Percentiles rank a stretch among this genome's conserved stretches.
Evolutionary conservation across 495 filamentous ascomycete species (phyloP).

Genomic region (Aspergillus nanangensis): DNA sequence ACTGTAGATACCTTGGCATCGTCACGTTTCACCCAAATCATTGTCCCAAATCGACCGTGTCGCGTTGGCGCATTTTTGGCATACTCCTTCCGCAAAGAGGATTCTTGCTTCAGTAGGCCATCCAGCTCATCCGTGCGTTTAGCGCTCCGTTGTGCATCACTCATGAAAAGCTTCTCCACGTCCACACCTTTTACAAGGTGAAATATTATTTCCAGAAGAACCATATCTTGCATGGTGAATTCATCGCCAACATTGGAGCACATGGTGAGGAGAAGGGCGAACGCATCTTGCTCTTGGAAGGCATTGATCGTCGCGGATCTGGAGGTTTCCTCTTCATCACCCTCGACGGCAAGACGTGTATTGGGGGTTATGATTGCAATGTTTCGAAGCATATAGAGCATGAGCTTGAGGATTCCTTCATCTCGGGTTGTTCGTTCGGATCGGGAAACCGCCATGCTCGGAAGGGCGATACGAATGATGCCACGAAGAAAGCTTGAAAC

Average conservation of each 20-base stretch:
- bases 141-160: slow-evolving; percentile 61
- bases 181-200: slow-evolving; percentile 89
- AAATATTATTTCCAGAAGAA: slow-evolving; percentile 85
- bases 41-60: slow-evolving; percentile 93
- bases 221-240: slow-evolving; percentile 80
- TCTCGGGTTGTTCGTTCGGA: slow-evolving; percentile 75
- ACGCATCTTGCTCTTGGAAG: slow-evolving; percentile 85
- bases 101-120: slow-evolving; percentile 71
- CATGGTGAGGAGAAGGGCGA: slow-evolving; percentile 76
- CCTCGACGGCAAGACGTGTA: slow-evolving; percentile 51
- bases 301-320: slow-evolving; percentile 83
- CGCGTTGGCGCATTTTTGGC: slow-evolving; percentile 76
- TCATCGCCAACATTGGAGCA: slow-evolving; percentile 90
- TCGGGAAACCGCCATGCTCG: slow-evolving; percentile 75
- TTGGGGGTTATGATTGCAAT: slow-evolving; percentile 77
- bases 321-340: slow-evolving; percentile 83
- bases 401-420: slow-evolving; percentile 87
- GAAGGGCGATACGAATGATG: slow-evolving; percentile 74
- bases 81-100: slow-evolving; percentile 71
- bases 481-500: slow-evolving; percentile 71
- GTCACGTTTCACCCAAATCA: slow-evolving; percentile 92
- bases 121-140: slow-evolving; percentile 70
- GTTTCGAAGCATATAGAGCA: slow-evolving; percentile 86
- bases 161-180: slow-evolving; percentile 79
- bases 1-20: slow-evolving; percentile 78